These are phyloP conservation scores for Fusarium annulatum DNA, from an alignment of 2,329 filamentous ascomycete genomes.

Conservation along the genomic window DNA sequence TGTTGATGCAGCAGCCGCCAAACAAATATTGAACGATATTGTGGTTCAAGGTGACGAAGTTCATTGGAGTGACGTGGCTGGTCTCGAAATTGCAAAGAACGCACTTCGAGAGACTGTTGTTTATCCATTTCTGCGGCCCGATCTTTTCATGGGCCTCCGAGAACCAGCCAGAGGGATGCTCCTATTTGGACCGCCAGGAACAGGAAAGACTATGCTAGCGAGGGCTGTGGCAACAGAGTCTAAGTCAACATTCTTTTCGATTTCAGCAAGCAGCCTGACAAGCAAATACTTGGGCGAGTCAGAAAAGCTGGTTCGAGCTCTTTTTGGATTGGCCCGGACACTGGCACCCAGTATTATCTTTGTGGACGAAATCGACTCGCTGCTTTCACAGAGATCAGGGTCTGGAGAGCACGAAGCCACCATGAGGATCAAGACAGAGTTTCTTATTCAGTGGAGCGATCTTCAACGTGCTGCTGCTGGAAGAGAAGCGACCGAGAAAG, in stretches of 20 bases:
- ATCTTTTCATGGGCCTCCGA: constrained; percentile 93
- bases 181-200: constrained; percentile 96
- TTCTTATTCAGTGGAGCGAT: constrained; percentile 97
- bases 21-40: constrained; percentile 95
- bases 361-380: constrained; percentile 96
- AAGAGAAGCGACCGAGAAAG: constrained; percentile 73
- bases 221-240: constrained; percentile 93
- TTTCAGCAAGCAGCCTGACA: constrained; percentile 92
- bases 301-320: constrained; percentile 92
- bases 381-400: constrained; percentile 85
- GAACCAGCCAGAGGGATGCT: constrained; percentile 96
- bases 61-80: constrained; percentile 93
- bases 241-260: constrained; percentile 95
- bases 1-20: constrained; percentile 83
- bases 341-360: constrained; percentile 97
- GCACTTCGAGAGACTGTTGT: constrained; percentile 96
- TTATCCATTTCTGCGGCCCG: constrained; percentile 94
- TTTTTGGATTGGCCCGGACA: constrained; percentile 89
- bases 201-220: constrained; percentile 97
- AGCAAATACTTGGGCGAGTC: constrained; percentile 97
- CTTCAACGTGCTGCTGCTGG: constrained; percentile 92
- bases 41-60: constrained; percentile 95
- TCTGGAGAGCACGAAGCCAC: constrained; percentile 93
- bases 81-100: constrained; percentile 88
- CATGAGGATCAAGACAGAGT: constrained; percentile 95